phyloP scores from a whole-genome alignment of 768 basidiomycete species.

The Lyophyllum atratum region DNA sequence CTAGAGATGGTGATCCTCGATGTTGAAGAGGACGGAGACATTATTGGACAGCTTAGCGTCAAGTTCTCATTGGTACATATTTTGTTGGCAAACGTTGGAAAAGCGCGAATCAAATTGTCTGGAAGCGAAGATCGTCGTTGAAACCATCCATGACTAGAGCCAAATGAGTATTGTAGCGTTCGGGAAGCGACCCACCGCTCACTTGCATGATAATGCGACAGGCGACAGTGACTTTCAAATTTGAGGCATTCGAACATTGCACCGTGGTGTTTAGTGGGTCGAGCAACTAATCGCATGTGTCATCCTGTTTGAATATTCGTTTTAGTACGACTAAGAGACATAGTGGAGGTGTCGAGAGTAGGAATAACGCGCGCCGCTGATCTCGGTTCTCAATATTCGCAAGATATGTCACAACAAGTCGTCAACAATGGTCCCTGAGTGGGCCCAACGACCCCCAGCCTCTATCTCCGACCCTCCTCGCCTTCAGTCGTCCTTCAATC shows the following conservation, averaged over 20 bases:
- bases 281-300: neutral
- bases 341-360: neutral
- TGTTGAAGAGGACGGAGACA: neutral
- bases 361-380: neutral
- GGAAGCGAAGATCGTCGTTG: no score
- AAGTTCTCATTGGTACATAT: no score
- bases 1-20: neutral
- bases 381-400: constrained; percentile 10
- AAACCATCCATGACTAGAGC: no score
- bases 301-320: neutral
- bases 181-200: neutral
- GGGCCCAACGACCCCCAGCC: neutral
- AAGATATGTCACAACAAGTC: constrained; percentile 7
- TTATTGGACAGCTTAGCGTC: no score
- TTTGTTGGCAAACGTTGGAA: no score
- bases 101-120: no score
- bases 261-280: neutral
- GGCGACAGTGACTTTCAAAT: no score
- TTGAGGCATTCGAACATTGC: neutral
- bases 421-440: constrained; percentile 4
- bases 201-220: no score
- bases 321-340: neutral
- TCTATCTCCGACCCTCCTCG: constrained; percentile 1
- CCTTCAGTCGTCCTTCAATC: neutral
- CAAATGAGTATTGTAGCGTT: no score